Base-by-base conservation (phyloP, 2,329 filamentous ascomycete genomes). In the Xylariaceae sp. region DNA sequence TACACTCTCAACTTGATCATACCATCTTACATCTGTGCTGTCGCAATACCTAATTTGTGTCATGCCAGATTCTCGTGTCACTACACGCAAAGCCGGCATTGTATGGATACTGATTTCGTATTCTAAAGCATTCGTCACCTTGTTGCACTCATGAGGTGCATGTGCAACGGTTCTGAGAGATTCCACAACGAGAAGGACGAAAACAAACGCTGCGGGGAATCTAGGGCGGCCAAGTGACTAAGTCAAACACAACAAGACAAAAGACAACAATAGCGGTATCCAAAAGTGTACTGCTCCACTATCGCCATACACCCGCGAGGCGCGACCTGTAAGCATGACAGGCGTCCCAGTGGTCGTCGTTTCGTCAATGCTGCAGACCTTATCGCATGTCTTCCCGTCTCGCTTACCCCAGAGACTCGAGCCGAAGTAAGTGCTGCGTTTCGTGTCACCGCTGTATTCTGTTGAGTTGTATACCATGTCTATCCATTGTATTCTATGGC, bases 391-490 rank as follows among this genome's bases (percentile, higher is more conserved):
- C 17, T 19, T 55, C 11, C 55, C 53, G 27, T 52, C 58, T 43
- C 56, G 55, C 27, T 58, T 41, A 15, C 45, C 35, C 6, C 45
- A 42, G 5, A 42, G 45, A 2, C 17, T 30, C 27, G 17, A 42
- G 7, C 39, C 27, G 3, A n/a, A 27, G 19, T 42, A 22, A 11
- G 45, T 31, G 35, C 35, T 39, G 32, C 50, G 53, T 42, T 54
- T 59, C 7, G 49, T 48, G 27, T 48, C 53, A 3, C 49, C 54
- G 15, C 52, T 46, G 11, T 45, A 40, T 22, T 51, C 55, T 9
- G 68, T 75, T 12, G 59, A 63, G 55, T 80, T 79, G 59, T 77
- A 84, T 18, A 80, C 71, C 65, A 85, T 71, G 59, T 85, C 79
- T 40, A 84, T 75, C 81, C 80, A 85, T 67, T 82, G 76, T 15